A percentile compares a stretch with the other conserved stretches of the same genome.
phyloP scores from a whole-genome alignment of 2,329 filamentous ascomycete genomes.

The Epichloe aotearoae region DNA sequence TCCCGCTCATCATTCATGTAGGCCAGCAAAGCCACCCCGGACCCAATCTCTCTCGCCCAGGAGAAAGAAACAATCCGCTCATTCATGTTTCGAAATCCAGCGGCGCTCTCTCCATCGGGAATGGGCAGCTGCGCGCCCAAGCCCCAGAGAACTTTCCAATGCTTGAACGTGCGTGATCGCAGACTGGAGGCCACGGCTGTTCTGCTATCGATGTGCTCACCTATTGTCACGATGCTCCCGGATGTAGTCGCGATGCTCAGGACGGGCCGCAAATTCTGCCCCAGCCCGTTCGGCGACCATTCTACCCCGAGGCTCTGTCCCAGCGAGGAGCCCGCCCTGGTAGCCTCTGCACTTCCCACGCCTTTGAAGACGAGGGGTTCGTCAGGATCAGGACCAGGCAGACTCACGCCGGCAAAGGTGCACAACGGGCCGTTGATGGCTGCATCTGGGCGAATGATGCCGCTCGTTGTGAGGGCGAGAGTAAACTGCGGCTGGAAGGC shows the following conservation, averaged over 20 bases:
- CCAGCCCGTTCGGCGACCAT: slow-evolving; percentile 48
- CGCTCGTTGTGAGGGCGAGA: slow-evolving; percentile 19
- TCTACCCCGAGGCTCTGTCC: slow-evolving; percentile 40
- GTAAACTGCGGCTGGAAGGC: slow-evolving; percentile 21
- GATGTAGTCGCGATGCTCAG: slow-evolving; percentile 36
- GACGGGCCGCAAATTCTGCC: slow-evolving; percentile 38
- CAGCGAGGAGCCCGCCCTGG: slow-evolving; percentile 34
- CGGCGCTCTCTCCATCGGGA: slow-evolving; percentile 24
- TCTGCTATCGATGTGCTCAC: slow-evolving; percentile 27
- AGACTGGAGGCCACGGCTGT: slow-evolving; percentile 17
- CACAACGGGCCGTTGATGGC: slow-evolving; percentile 34
- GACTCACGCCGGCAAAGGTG: slow-evolving; percentile 20
- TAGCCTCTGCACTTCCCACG: slow-evolving; percentile 32
- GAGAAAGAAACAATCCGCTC: slow-evolving; percentile 38
- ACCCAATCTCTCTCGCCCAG: slow-evolving; percentile 33
- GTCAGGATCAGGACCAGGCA: slow-evolving; percentile 15
- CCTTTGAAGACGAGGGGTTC: slow-evolving; percentile 24
- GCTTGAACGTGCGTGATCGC: slow-evolving; percentile 28
- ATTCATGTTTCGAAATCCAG: slow-evolving; percentile 22
- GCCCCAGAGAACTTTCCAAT: slow-evolving; percentile 43
- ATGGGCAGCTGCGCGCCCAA: slow-evolving; percentile 38
- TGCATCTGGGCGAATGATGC: slow-evolving; percentile 24
- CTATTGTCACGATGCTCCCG: slow-evolving; percentile 37
- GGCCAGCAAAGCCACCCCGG: slow-evolving; percentile 32
- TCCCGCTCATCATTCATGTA: slow-evolving; percentile 38